These are phyloP conservation scores for Astrothelium macrocarpum DNA, from an alignment of 495 filamentous ascomycete genomes.

Conservation along the genomic window DNA sequence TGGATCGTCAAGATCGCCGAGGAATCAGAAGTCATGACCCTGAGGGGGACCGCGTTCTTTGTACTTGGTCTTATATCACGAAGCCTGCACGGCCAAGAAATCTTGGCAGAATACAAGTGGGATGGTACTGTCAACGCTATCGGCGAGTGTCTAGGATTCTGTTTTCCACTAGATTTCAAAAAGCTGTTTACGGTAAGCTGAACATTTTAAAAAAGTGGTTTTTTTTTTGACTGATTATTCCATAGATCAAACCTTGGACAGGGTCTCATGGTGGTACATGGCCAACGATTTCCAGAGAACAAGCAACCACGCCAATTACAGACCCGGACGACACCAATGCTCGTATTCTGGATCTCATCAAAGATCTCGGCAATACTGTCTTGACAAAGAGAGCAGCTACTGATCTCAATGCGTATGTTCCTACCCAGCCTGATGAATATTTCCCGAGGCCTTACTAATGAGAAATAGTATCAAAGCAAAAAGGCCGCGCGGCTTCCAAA, in stretches of 20 bases:
- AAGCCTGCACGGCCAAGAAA: slow-evolving; percentile 84
- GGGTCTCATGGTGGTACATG: too few species aligned
- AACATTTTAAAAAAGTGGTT: background rate
- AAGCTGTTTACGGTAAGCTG: slow-evolving; percentile 59
- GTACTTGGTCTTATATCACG: slow-evolving; percentile 87
- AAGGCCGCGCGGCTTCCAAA: slow-evolving; percentile 60
- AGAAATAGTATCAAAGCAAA: slow-evolving; percentile 51
- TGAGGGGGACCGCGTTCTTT: slow-evolving; percentile 93
- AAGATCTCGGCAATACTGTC: slow-evolving; percentile 84
- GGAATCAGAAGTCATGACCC: slow-evolving; percentile 72
- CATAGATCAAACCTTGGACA: slow-evolving; percentile 30
- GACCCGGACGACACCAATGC: slow-evolving; percentile 60
- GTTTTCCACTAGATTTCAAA: slow-evolving; percentile 68
- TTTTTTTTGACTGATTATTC: background rate
- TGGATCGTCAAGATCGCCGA: slow-evolving; percentile 81
- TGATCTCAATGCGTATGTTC: slow-evolving; percentile 52
- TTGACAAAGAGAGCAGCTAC: slow-evolving; percentile 64
- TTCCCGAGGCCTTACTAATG: background rate
- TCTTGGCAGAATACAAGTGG: slow-evolving; percentile 79
- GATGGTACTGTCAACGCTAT: slow-evolving; percentile 77
- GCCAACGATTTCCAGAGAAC: background rate
- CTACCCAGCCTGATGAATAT: background rate
- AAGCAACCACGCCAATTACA: slow-evolving; percentile 29
- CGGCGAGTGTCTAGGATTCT: slow-evolving; percentile 76
- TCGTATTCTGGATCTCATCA: slow-evolving; percentile 65